Conservation (phyloP, 192 early-diverging fungal species). For the Dispira parvispora region DNA sequence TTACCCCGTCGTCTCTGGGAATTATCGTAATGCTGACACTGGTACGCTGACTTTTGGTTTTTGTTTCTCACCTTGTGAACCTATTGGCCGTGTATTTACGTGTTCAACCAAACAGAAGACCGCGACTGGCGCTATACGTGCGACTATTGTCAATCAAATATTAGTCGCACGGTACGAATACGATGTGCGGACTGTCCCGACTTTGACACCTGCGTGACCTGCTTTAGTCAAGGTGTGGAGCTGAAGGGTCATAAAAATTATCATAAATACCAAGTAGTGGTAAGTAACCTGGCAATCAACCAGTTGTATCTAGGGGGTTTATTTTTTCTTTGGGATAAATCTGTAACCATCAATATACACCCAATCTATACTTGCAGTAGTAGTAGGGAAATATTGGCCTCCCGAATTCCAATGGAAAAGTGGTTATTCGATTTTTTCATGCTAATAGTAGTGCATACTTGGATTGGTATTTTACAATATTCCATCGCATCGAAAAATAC, state of each 20-base stretch:
- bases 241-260: slow-evolving; percentile 56
- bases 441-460: background rate
- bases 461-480: slow-evolving; percentile 9
- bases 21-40: too few species aligned
- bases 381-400: slow-evolving; percentile 1
- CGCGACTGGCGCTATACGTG: slow-evolving; percentile 31
- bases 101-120: background rate
- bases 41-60: too few species aligned
- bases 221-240: slow-evolving; percentile 78
- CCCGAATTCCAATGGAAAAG: too few species aligned
- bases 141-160: slow-evolving; percentile 77
- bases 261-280: slow-evolving; percentile 85
- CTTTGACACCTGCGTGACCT: slow-evolving; percentile 88
- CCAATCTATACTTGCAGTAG: background rate
- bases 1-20: too few species aligned
- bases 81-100: too few species aligned
- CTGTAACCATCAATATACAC: background rate
- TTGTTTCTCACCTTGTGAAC: too few species aligned
- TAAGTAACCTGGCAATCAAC: slow-evolving; percentile 14
- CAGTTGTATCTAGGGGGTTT: too few species aligned
- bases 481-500: background rate
- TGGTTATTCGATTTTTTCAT: background rate
- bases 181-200: slow-evolving; percentile 70
- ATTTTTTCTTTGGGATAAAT: background rate
- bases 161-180: slow-evolving; percentile 79